Percentiles rank a stretch among this genome's conserved stretches.
Evolutionary conservation across 352 stramenopile species (phyloP).

Genomic region (Globisporangium lucens): DNA sequence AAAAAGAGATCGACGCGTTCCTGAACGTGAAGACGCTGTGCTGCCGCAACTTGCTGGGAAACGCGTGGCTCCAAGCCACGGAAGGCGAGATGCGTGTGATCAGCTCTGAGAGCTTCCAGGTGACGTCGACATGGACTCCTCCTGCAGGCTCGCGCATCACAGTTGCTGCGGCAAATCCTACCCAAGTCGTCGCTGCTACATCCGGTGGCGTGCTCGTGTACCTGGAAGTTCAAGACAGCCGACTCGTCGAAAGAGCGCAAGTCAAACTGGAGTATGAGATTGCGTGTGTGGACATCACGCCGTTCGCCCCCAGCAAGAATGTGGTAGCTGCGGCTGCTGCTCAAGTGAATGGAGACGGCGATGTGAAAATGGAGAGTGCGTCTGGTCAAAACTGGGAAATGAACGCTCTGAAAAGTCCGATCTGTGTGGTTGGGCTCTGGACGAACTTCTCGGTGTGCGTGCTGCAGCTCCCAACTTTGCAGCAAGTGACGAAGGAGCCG

Average conservation of each 20-base stretch:
- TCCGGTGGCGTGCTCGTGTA: constrained; percentile 90
- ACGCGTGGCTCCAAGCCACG: constrained; percentile 94
- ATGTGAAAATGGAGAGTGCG: constrained; percentile 56
- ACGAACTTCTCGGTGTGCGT: constrained; percentile 92
- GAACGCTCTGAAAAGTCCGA: constrained; percentile 38
- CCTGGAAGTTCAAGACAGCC: constrained; percentile 70
- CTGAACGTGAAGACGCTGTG: constrained; percentile 89
- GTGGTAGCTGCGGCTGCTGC: background rate
- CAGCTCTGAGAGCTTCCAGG: constrained; percentile 50
- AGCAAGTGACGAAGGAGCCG: constrained; percentile 55
- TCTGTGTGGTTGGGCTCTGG: constrained; percentile 90
- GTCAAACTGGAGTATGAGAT: constrained; percentile 92
- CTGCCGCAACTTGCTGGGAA: constrained; percentile 90
- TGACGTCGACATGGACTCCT: constrained; percentile 81
- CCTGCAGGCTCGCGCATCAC: constrained; percentile 65
- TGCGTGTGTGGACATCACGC: constrained; percentile 90
- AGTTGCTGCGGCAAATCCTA: constrained; percentile 83
- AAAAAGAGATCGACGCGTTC: constrained; percentile 89
- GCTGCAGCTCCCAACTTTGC: constrained; percentile 76
- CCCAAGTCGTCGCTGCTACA: constrained; percentile 91
- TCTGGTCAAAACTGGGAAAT: constrained; percentile 55
- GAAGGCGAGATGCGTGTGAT: constrained; percentile 90
- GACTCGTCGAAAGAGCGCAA: constrained; percentile 60
- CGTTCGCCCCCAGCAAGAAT: constrained; percentile 28
- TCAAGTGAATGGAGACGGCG: constrained; percentile 22